These are phyloP conservation scores for Serendipita vermifera DNA, from an alignment of 768 basidiomycete species.

Conservation along the genomic window DNA sequence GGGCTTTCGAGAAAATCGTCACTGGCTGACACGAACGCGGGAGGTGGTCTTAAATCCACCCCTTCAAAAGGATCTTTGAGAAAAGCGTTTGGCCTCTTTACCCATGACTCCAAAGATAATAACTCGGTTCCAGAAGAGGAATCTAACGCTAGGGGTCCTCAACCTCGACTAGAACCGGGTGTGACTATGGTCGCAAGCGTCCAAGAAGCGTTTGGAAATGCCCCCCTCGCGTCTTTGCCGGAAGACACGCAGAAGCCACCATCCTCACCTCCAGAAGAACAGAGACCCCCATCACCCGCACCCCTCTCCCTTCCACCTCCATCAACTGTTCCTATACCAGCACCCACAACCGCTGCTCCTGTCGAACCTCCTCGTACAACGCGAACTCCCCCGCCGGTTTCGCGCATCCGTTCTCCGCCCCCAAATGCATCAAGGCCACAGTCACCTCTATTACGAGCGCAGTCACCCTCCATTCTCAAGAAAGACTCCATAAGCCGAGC, in stretches of 20 bases:
- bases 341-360: conserved; percentile 45
- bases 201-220: too few species aligned
- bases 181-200: conserved; percentile 1
- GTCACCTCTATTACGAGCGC: conserved; percentile 6
- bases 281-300: too few species aligned
- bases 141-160: too few species aligned
- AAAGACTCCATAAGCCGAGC: conserved; percentile 6
- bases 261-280: too few species aligned
- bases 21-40: neutral
- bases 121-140: too few species aligned
- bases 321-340: conserved; percentile 57
- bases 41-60: neutral
- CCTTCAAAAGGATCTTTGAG: neutral
- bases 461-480: conserved; percentile 6
- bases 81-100: conserved; percentile 9
- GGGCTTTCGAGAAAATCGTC: conserved; percentile 5
- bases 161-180: neutral
- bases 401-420: conserved; percentile 20
- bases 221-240: too few species aligned
- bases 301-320: conserved; percentile 34
- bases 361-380: neutral
- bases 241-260: too few species aligned
- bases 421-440: neutral
- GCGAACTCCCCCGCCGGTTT: conserved; percentile 52
- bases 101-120: neutral